These are phyloP conservation scores for Nemophila menziesii DNA, from an alignment of 257 asterid species.

Conservation along the genomic window DNA sequence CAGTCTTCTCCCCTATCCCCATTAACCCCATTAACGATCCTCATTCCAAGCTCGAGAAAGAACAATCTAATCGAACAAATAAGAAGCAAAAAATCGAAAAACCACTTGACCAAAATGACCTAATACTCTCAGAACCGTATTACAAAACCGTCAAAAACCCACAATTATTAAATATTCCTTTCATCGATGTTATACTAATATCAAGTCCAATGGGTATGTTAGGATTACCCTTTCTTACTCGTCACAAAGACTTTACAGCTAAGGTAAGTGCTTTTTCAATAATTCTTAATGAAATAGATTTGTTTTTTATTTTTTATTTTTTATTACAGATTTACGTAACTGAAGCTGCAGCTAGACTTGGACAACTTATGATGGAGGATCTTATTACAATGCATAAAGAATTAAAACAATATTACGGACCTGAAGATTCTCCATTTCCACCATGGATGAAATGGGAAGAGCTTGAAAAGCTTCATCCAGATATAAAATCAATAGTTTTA, in stretches of 20 bases:
- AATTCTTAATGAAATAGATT: conserved; percentile 7
- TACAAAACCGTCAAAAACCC: conserved; percentile 46
- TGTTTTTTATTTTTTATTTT: conserved; percentile 5
- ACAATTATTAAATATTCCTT: conserved; percentile 46
- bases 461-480: conserved; percentile 54
- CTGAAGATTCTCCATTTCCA: conserved; percentile 40
- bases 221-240: conserved; percentile 75
- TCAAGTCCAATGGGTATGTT: conserved; percentile 70
- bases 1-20: conserved; percentile 56
- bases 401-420: conserved; percentile 61
- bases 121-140: conserved; percentile 58
- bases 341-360: conserved; percentile 67
- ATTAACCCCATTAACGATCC: too few species aligned
- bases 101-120: conserved; percentile 27
- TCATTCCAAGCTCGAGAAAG: conserved; percentile 11
- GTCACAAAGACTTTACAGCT: conserved; percentile 47
- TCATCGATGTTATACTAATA: conserved; percentile 59
- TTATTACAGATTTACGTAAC: conserved; percentile 58
- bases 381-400: conserved; percentile 72
- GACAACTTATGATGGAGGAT: conserved; percentile 74
- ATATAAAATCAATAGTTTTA: conserved; percentile 33
- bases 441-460: conserved; percentile 79
- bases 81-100: conserved; percentile 20
- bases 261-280: too few species aligned
- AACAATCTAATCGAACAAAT: conserved; percentile 8